Conservation (phyloP, 192 early-diverging fungal species). For the Umbelopsis sp. region DNA sequence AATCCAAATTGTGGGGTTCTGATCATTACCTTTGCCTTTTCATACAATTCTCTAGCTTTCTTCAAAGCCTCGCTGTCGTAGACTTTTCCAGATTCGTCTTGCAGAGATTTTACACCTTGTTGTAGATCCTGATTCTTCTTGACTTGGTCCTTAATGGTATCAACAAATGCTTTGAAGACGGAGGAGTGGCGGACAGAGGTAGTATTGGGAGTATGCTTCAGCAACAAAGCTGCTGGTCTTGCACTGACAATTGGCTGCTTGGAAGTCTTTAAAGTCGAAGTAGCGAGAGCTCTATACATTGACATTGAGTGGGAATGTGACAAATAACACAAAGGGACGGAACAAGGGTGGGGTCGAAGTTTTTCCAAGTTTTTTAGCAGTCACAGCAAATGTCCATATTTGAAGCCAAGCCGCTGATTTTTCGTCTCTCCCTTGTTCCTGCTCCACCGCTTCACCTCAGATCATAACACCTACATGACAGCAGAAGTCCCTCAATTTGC, state of each 20-base stretch:
- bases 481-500: conserved; percentile 56
- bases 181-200: conserved; percentile 33
- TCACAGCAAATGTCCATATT: not conserved
- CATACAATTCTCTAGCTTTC: conserved; percentile 76
- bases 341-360: not conserved
- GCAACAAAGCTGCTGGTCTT: not conserved
- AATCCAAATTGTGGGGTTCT: no score
- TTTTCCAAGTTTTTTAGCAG: conserved; percentile 11
- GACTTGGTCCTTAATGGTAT: conserved; percentile 89
- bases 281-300: conserved; percentile 19
- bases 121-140: conserved; percentile 95
- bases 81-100: conserved; percentile 79
- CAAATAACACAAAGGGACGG: not conserved
- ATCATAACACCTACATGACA: conserved; percentile 18
- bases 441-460: conserved; percentile 14
- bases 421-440: conserved; percentile 12
- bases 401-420: conserved; percentile 15
- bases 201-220: not conserved
- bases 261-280: not conserved
- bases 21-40: conserved; percentile 53
- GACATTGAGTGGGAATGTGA: not conserved
- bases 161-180: conserved; percentile 81
- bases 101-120: conserved; percentile 87
- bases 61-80: conserved; percentile 87
- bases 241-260: conserved; percentile 1